Evolutionary conservation across 306 rosid genomes (phyloP).

Genomic region (Glycine tomentella): DNA sequence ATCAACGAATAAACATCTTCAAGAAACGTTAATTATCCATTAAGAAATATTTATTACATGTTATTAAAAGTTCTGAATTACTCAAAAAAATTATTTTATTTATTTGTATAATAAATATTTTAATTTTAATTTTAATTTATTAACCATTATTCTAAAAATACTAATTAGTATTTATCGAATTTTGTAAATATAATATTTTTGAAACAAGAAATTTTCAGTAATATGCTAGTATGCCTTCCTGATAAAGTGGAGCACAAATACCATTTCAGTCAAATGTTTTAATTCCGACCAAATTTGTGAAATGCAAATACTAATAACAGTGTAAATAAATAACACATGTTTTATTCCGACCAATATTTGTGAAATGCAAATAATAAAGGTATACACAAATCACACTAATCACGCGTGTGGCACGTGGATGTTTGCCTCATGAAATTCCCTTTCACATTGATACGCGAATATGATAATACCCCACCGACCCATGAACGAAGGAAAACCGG

Average conservation of each 20-base stretch:
- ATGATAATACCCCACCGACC: conserved; percentile 44
- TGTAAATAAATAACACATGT: neutral
- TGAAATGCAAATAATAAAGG: neutral
- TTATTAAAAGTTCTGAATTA: too few species aligned
- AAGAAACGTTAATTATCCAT: too few species aligned
- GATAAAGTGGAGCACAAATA: neutral
- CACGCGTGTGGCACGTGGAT: conserved; percentile 45
- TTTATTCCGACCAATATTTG: neutral
- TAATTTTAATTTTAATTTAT: too few species aligned
- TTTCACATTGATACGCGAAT: neutral
- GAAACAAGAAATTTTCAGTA: too few species aligned
- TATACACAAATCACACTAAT: neutral
- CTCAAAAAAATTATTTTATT: too few species aligned
- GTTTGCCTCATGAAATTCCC: neutral
- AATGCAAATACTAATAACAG: neutral
- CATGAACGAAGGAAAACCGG: neutral
- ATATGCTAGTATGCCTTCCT: too few species aligned
- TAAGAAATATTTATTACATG: neutral
- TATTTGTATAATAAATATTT: too few species aligned
- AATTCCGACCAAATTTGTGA: conserved; percentile 21
- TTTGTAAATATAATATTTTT: too few species aligned
- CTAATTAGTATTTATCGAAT: too few species aligned
- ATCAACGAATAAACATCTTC: too few species aligned
- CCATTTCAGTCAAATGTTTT: neutral
- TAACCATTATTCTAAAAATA: too few species aligned